A percentile compares a stretch with the other conserved stretches of the same genome.
Evolutionary conservation across 2,329 filamentous ascomycete species (phyloP).

Genomic region (Phaeosphaeriaceae sp.): DNA sequence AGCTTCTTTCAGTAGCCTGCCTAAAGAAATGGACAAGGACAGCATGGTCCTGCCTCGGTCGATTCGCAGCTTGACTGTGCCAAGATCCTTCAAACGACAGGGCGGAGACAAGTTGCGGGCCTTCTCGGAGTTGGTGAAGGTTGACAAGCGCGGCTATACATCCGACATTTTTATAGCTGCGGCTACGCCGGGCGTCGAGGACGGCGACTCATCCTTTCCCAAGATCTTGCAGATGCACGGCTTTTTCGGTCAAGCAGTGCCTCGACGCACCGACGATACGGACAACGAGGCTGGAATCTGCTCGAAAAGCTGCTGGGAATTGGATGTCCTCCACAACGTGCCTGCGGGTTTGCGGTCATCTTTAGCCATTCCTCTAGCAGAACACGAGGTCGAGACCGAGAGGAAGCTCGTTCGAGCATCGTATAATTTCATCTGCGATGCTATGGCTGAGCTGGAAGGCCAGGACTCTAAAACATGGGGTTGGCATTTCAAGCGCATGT

Average conservation of each 20-base stretch:
- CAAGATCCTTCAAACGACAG: not conserved
- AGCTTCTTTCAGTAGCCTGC: conserved; percentile 6
- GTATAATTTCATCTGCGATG: conserved; percentile 4
- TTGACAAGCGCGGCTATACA: not conserved
- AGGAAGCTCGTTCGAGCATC: not conserved
- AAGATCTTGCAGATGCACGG: not conserved
- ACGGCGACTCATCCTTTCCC: not conserved
- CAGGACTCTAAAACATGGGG: not conserved
- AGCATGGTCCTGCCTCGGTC: conserved; percentile 14
- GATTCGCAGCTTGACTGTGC: conserved; percentile 5
- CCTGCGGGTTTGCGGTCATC: conserved; percentile 2
- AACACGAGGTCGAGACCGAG: not conserved
- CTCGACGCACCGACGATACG: not conserved
- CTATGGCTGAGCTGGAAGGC: not conserved
- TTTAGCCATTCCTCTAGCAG: not conserved
- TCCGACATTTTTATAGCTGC: too few relatives aligned
- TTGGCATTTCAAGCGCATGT: conserved; percentile 5
- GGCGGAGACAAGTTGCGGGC: not conserved
- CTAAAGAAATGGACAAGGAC: conserved; percentile 2
- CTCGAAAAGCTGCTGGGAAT: conserved; percentile 8
- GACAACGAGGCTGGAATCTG: not conserved
- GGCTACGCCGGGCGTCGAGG: not conserved
- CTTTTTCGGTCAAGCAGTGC: conserved; percentile 1
- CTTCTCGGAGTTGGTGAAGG: not conserved
- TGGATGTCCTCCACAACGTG: not conserved